A percentile compares a stretch with the other conserved stretches of the same genome.
Conservation (phyloP, 2,329 filamentous ascomycete species). For the Calonectria hongkongensis region DNA sequence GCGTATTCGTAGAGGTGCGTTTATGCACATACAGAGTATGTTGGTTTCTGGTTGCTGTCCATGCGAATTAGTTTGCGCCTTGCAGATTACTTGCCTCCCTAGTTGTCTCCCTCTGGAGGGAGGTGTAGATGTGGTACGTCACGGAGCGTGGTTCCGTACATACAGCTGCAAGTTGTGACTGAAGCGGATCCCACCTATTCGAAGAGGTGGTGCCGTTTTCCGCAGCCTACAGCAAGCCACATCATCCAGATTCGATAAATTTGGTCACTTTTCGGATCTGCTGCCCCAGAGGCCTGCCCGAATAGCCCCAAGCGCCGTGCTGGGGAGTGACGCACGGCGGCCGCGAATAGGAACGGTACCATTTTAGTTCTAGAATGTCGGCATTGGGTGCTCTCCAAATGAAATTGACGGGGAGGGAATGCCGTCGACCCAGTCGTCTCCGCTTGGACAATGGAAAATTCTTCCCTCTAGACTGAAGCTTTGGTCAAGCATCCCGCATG, state of each 20-base stretch:
- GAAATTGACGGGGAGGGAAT: constrained; percentile 50
- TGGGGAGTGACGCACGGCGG: constrained; percentile 13
- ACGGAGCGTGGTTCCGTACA: constrained; percentile 19
- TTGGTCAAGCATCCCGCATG: constrained; percentile 31
- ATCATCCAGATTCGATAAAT: constrained; percentile 16
- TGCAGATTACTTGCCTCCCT: constrained; percentile 22
- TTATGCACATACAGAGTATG: constrained; percentile 23
- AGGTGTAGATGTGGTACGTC: constrained; percentile 20
- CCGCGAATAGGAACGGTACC: constrained; percentile 21
- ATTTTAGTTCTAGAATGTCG: constrained; percentile 33
- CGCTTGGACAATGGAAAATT: constrained; percentile 35
- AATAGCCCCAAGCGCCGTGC: constrained; percentile 17
- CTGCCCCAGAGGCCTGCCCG: neutral
- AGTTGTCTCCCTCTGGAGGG: constrained; percentile 5
- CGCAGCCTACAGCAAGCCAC: constrained; percentile 29
- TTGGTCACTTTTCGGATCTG: constrained; percentile 27
- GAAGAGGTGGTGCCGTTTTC: constrained; percentile 27
- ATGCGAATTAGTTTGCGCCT: constrained; percentile 23
- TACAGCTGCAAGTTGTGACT: constrained; percentile 31
- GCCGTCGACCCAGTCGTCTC: constrained; percentile 29
- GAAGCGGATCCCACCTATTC: constrained; percentile 34
- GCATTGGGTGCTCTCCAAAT: constrained; percentile 35
- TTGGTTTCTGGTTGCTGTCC: constrained; percentile 21
- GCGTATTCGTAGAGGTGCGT: constrained; percentile 24
- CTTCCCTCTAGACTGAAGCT: constrained; percentile 18